phyloP scores from a whole-genome alignment of 1,139 yeast genomes.

The Spathaspora sp. region DNA sequence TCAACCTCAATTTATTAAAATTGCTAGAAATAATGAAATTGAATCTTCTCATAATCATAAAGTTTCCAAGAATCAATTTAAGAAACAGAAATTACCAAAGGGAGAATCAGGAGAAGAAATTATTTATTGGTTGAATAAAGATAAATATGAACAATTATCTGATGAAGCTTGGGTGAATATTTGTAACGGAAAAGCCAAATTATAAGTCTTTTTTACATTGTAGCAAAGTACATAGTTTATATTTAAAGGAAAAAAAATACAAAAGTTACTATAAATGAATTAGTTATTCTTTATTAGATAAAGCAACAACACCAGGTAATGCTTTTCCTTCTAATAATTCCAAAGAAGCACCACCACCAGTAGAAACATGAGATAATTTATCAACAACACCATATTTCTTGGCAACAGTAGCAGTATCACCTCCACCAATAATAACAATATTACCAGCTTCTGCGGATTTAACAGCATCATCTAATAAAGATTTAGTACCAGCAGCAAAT shows the following conservation, averaged over 20 bases:
- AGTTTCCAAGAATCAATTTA: slow-evolving; percentile 74
- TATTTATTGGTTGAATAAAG: slow-evolving; percentile 69
- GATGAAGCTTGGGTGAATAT: slow-evolving; percentile 61
- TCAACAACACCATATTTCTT: slow-evolving; percentile 95
- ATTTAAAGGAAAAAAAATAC: no score
- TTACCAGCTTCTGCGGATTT: slow-evolving; percentile 83
- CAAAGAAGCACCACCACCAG: slow-evolving; percentile 99
- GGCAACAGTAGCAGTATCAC: slow-evolving; percentile 98
- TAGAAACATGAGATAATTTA: slow-evolving; percentile 93
- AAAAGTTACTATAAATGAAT: not conserved
- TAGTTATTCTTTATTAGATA: slow-evolving; percentile 56
- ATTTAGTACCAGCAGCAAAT: slow-evolving; percentile 87
- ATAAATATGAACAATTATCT: slow-evolving; percentile 57
- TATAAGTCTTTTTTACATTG: slow-evolving; percentile 16
- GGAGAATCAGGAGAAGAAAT: slow-evolving; percentile 61
- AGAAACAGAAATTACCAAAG: slow-evolving; percentile 74
- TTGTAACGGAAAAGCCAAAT: slow-evolving; percentile 39
- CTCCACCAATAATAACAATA: slow-evolving; percentile 98
- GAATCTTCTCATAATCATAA: slow-evolving; percentile 82
- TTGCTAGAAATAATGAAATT: slow-evolving; percentile 49
- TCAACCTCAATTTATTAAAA: slow-evolving; percentile 77
- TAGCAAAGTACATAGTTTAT: no score
- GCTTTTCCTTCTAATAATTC: slow-evolving; percentile 97
- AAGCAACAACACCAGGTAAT: slow-evolving; percentile 93
- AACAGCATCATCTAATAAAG: slow-evolving; percentile 83